A percentile compares a stretch with the other conserved stretches of the same genome.
Evolutionary conservation across 2,329 filamentous ascomycete species (phyloP).

Genomic region (Colletotrichum sp.): DNA sequence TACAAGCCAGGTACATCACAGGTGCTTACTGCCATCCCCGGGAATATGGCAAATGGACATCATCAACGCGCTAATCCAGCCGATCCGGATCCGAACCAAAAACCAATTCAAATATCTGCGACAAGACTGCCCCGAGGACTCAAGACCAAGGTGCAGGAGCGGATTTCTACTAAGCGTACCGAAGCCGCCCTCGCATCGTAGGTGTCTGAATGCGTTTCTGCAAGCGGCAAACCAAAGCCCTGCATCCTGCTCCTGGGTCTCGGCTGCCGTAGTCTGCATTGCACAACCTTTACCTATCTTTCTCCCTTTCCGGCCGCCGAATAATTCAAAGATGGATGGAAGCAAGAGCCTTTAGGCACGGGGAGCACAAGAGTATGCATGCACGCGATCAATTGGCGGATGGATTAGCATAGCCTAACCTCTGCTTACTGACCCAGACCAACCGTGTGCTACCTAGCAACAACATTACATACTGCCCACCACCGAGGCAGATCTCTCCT

Average conservation of each 20-base stretch:
- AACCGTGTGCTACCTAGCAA: slow-evolving; percentile 7
- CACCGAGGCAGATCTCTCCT: background rate
- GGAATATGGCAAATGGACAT: background rate
- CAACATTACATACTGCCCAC: background rate
- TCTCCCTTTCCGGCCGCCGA: slow-evolving; percentile 1
- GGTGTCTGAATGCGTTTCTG: slow-evolving; percentile 5
- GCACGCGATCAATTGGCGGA: background rate
- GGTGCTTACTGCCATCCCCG: background rate
- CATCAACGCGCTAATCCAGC: background rate
- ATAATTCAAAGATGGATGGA: background rate
- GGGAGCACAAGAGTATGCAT: background rate
- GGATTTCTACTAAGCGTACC: background rate
- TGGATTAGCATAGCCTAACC: background rate
- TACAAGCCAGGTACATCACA: background rate
- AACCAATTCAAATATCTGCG: background rate
- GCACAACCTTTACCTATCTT: background rate
- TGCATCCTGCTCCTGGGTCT: background rate
- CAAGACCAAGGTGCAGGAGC: background rate
- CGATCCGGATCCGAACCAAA: slow-evolving; percentile 9
- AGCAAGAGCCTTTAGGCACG: background rate
- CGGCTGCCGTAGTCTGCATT: slow-evolving; percentile 6
- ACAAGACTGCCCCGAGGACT: background rate
- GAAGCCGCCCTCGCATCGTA: background rate
- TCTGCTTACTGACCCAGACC: slow-evolving; percentile 5
- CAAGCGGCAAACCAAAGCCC: background rate